These are phyloP conservation scores for Ceriops tagal DNA, from an alignment of 345 rosid species.

Conservation along the genomic window DNA sequence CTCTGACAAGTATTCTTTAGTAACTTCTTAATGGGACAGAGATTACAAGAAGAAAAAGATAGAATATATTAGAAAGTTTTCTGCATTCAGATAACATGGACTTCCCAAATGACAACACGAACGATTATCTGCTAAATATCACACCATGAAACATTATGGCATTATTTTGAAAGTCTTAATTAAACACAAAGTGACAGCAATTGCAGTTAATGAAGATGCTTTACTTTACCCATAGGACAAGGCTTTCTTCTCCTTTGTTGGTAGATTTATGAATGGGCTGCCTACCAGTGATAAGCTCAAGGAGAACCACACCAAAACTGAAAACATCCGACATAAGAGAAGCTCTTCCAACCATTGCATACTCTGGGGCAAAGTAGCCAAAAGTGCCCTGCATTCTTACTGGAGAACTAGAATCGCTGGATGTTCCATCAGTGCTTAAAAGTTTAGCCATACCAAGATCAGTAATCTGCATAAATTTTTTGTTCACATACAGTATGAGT, in stretches of 20 bases:
- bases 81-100: background rate
- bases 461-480: constrained; percentile 60
- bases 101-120: background rate
- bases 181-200: background rate
- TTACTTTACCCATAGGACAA: constrained; percentile 77
- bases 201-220: constrained; percentile 7
- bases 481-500: background rate
- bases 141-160: background rate
- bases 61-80: background rate
- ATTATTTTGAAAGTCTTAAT: no score
- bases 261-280: constrained; percentile 68
- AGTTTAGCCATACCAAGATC: constrained; percentile 99
- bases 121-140: background rate
- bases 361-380: constrained; percentile 98
- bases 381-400: constrained; percentile 94
- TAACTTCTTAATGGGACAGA: no score
- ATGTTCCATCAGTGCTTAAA: constrained; percentile 67
- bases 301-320: constrained; percentile 94
- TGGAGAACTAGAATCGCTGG: constrained; percentile 88
- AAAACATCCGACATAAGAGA: constrained; percentile 95
- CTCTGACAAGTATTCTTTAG: no score
- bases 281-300: constrained; percentile 89
- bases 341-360: constrained; percentile 89
- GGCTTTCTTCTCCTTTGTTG: constrained; percentile 85
- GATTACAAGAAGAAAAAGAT: no score